Evolutionary conservation across 495 filamentous ascomycete species (phyloP), one percentile per base, ranked within the genome.

Genomic region (Jackrogersella multiformis): DNA sequence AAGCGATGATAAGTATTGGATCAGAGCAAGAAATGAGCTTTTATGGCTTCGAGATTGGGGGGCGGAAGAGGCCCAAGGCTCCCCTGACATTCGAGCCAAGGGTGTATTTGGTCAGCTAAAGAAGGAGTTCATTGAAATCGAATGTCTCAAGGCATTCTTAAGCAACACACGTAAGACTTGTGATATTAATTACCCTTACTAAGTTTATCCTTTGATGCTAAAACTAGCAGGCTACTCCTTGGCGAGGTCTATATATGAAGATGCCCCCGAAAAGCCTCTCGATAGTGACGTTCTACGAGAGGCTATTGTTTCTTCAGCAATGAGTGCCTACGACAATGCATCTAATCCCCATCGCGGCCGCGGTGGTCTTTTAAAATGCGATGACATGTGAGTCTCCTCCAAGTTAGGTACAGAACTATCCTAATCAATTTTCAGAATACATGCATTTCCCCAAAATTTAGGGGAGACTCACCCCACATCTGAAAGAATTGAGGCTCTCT

Each of bases 41-140:
- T 77, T 94, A 1, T 97, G 93, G 93, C 85, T 97, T 26, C 86
- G 87, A 69, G 85, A 88, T 73, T 96, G 93, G 93, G 90, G 87
- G 20, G 78, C 81, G 2, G 83, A 86, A 52, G 70, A 79, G 64
- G 20, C 69, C 60, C 57, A 56, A 32, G 60, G 41, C 35, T 53
- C 76, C 34, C 39, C 66, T 23, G 59, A 64, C 5, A 53, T 51
- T 36, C 64, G 52, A 9, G 79, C 80, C 44, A 80, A 82, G 58
- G 93, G 93, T 1, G 78, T 96, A 13, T 90, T 96, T 62, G 88
- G 90, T 69, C 84, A 81, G 70, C 70, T 95, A n/a, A 76, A 86
- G 20, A 81, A 76, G 46, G 82, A 86, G 2, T 82, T 82, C 18
- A 71, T 97, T 46, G 92, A 96, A 68, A 81, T 81, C 8, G 91